Percentiles rank a stretch among this genome's conserved stretches.
These are phyloP conservation scores for Penicillium verhagenii DNA, from an alignment of 495 filamentous ascomycete species.

Conservation along the genomic window DNA sequence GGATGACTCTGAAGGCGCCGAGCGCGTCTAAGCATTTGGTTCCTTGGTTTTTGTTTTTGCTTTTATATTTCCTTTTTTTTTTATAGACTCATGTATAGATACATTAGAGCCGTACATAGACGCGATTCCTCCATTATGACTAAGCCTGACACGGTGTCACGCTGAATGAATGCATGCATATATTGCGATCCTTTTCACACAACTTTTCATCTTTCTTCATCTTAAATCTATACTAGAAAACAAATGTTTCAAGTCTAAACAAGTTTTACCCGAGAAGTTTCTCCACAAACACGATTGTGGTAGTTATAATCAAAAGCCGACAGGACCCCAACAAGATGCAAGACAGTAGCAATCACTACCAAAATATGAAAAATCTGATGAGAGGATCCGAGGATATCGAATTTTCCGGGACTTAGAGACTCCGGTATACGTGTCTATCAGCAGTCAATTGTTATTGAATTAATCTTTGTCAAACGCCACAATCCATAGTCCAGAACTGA, in stretches of 20 bases:
- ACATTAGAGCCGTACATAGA: conserved; percentile 10
- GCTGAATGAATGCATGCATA: conserved; percentile 5
- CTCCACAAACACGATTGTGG: neutral
- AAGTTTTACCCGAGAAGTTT: too few relatives aligned
- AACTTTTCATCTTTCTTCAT: neutral
- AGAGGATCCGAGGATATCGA: conserved; percentile 7
- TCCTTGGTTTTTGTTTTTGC: neutral
- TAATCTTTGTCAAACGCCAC: neutral
- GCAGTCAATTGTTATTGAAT: neutral
- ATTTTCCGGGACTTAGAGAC: neutral
- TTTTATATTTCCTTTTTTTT: too few relatives aligned
- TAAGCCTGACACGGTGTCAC: conserved; percentile 7
- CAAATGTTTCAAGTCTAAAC: too few relatives aligned
- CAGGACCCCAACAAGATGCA: neutral
- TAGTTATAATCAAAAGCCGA: conserved; percentile 10
- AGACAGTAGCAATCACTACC: conserved; percentile 3
- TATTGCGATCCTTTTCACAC: conserved; percentile 5
- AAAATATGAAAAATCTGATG: conserved; percentile 12
- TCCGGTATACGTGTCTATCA: conserved; percentile 3
- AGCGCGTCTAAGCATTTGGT: neutral
- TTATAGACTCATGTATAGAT: conserved; percentile 12
- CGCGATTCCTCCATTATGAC: conserved; percentile 6
- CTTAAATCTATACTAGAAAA: neutral
- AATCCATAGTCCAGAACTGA: neutral
- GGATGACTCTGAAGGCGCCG: neutral